Conservation (phyloP, 169 alveolate species). For the Eimeria necatrix region DNA sequence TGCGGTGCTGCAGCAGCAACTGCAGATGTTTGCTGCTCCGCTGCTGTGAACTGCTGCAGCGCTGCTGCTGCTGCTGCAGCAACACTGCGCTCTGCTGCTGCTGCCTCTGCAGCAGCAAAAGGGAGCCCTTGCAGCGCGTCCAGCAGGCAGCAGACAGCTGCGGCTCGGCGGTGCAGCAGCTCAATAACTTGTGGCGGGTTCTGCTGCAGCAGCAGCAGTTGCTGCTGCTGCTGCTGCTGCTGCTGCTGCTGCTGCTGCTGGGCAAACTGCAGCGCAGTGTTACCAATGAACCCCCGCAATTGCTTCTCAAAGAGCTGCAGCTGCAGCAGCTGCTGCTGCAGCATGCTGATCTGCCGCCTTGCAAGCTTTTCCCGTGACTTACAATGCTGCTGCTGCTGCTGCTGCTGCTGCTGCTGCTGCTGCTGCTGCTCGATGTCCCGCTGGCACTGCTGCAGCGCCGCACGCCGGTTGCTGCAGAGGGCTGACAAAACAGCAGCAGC, state of each 20-base stretch:
- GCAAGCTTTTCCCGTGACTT: background rate
- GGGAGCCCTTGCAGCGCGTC: background rate
- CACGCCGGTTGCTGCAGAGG: no score
- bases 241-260: background rate
- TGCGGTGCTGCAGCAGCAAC: background rate
- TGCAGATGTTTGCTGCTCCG: background rate
- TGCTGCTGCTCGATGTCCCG: background rate
- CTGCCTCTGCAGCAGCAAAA: background rate
- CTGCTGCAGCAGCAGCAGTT: background rate
- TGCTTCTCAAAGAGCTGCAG: background rate
- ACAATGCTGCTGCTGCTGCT: background rate
- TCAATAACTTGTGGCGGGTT: no score
- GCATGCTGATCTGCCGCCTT: background rate
- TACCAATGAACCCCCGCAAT: background rate
- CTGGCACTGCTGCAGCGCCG: background rate
- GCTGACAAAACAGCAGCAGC: background rate
- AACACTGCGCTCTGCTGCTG: background rate
- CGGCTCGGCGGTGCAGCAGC: background rate
- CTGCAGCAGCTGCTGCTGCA: conserved; percentile 20
- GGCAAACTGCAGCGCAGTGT: background rate
- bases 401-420: background rate
- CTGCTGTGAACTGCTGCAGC: background rate
- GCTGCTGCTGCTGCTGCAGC: background rate
- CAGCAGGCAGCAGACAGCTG: background rate
- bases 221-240: conserved; percentile 11